Evolutionary conservation across 345 rosid species (phyloP).

Genomic region (Atalantia buxifolia): DNA sequence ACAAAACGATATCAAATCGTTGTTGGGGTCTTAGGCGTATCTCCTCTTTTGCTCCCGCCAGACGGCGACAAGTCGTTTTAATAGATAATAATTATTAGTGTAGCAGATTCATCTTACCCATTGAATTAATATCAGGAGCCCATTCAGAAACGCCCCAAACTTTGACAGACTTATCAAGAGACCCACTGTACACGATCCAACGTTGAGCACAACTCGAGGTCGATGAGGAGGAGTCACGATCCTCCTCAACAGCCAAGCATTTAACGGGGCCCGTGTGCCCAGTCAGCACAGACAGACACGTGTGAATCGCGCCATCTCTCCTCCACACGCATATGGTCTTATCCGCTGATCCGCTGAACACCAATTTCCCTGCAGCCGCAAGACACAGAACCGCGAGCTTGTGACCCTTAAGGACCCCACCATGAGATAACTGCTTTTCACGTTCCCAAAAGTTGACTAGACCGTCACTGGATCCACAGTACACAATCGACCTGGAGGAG

Average conservation of each 20-base stretch:
- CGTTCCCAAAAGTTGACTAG: slow-evolving; percentile 84
- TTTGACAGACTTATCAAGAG: slow-evolving; percentile 88
- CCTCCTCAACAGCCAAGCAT: slow-evolving; percentile 77
- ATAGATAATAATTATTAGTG: slow-evolving; percentile 17
- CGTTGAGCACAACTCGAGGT: slow-evolving; percentile 34
- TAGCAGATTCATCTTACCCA: slow-evolving; percentile 40
- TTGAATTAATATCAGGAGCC: slow-evolving; percentile 40
- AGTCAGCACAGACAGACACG: slow-evolving; percentile 77
- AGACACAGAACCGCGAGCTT: slow-evolving; percentile 89
- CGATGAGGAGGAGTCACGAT: slow-evolving; percentile 37
- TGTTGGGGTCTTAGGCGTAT: neutral
- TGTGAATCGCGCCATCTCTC: slow-evolving; percentile 64
- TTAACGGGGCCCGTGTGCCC: slow-evolving; percentile 95
- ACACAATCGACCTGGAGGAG: slow-evolving; percentile 42
- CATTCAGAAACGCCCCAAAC: slow-evolving; percentile 87
- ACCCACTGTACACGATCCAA: slow-evolving; percentile 91
- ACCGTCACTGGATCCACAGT: slow-evolving; percentile 93
- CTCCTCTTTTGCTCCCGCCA: slow-evolving; percentile 17
- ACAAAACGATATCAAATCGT: no score
- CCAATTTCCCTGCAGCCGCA: slow-evolving; percentile 61
- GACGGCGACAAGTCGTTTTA: slow-evolving; percentile 31
- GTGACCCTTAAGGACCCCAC: slow-evolving; percentile 82
- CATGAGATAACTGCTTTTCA: slow-evolving; percentile 60
- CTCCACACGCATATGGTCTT: slow-evolving; percentile 95
- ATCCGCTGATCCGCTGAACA: slow-evolving; percentile 94